Evolutionary conservation across 2,329 filamentous ascomycete genomes (phyloP), one percentile per base, ranked within the genome.

Genomic region (Paraphoma sp.): DNA sequence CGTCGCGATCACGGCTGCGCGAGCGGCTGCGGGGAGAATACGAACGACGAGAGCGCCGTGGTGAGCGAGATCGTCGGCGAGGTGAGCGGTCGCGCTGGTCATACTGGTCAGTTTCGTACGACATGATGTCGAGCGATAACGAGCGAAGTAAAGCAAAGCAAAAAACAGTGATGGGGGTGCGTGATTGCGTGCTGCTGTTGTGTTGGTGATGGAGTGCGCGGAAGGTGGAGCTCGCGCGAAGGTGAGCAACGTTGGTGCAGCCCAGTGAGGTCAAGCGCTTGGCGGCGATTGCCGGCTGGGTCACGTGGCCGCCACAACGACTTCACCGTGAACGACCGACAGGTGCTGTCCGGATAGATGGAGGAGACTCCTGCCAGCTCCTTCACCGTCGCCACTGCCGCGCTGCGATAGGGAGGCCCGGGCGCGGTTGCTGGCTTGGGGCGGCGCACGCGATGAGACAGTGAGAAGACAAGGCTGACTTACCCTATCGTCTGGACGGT

Each of bases 11-110:
- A 53, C 90, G 91, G 82, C 92, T 96, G 80, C 92, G 90, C 73
- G 93, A 96, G 80, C 92, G 83, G 74, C 83, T 84, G 77, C 84
- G 83, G 66, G 84, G 84, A 55, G 84, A 87, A 77, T 86, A 85
- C 70, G 86, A 87, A 71, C 86, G 89, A 78, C 87, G 86, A 47
- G 74, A 76, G 65, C 78, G 78, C 65, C 79, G 78, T 51, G 79
- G 79, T 60, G 78, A 80, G 59, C 79, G 76, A 54, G 79, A 81
- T 60, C 79, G 78, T 79, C 90, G 88, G 76, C 89, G 88, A 74
- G 89, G 89, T 68, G 89, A 92, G 78, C 89, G 88, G 80, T 75
- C 71, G 68, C 71, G 72, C 71, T 75, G 72, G 16, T 75, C 72
- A 61, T 75, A 75, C 17, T 58, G 64, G 64, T 76, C 70, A 75